Evolutionary conservation across 2,329 filamentous ascomycete genomes (phyloP).

Genomic region (Ceratocystis eucalypticola): DNA sequence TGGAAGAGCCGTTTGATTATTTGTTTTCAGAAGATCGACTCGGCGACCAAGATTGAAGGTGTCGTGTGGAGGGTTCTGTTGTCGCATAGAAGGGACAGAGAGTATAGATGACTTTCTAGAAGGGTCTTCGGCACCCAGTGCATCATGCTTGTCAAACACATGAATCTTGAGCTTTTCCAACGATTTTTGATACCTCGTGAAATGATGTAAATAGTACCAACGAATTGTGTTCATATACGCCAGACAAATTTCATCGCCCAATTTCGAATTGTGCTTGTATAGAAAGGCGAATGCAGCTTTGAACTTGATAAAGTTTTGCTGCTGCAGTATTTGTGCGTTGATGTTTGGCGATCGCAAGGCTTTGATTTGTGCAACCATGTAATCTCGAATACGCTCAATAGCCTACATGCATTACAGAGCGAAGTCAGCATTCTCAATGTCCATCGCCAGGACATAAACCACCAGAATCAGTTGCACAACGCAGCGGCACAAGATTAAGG

Average conservation of each 20-base stretch:
- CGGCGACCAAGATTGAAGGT: constrained; percentile 80
- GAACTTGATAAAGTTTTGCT: constrained; percentile 77
- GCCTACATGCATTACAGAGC: constrained; percentile 40
- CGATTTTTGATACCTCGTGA: constrained; percentile 72
- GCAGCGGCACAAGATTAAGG: neutral
- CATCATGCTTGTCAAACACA: constrained; percentile 66
- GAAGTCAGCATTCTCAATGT: neutral
- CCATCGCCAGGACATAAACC: constrained; percentile 13
- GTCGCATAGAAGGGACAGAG: constrained; percentile 29
- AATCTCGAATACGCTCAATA: constrained; percentile 87
- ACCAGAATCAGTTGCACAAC: neutral
- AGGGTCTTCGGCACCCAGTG: constrained; percentile 62
- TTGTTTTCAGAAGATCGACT: constrained; percentile 64
- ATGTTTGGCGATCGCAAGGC: constrained; percentile 87
- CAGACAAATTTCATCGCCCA: constrained; percentile 79
- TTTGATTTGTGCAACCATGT: constrained; percentile 88
- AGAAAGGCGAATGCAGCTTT: constrained; percentile 82
- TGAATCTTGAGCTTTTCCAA: constrained; percentile 78
- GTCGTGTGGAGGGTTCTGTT: constrained; percentile 55
- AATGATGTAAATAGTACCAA: constrained; percentile 93
- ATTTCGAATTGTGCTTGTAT: constrained; percentile 62
- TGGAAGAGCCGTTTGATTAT: constrained; percentile 61
- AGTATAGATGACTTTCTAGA: constrained; percentile 46
- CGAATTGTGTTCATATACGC: constrained; percentile 98
- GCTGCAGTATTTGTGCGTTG: constrained; percentile 93